A percentile compares a stretch with the other conserved stretches of the same genome.
phyloP scores from a whole-genome alignment of 2,329 filamentous ascomycete genomes.

The Cytospora schulzeri region DNA sequence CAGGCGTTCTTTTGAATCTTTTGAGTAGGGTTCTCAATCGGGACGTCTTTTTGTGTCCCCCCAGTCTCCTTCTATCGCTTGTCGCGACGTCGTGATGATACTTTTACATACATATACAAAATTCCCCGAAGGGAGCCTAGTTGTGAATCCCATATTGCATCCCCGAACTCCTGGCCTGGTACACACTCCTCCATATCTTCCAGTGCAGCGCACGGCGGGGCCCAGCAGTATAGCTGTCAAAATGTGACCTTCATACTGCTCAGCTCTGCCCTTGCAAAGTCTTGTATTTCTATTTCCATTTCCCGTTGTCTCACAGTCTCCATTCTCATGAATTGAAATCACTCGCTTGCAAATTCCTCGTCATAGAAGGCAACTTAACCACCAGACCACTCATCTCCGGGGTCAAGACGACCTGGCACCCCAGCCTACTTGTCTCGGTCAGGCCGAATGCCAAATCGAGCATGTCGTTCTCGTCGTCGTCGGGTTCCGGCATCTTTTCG shows the following conservation, averaged over 20 bases:
- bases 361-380: conserved; percentile 89
- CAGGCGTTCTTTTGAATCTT: conserved; percentile 7
- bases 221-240: not conserved
- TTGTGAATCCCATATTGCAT: not conserved
- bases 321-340: conserved; percentile 66
- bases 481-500: conserved; percentile 73
- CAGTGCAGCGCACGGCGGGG: not conserved
- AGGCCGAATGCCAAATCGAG: conserved; percentile 87
- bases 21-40: conserved; percentile 25
- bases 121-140: not conserved
- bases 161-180: not conserved
- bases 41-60: conserved; percentile 13
- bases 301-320: too few species aligned
- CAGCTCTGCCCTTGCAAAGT: not conserved
- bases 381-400: conserved; percentile 85
- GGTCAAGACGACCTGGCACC: conserved; percentile 90
- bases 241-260: not conserved
- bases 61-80: not conserved
- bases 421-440: conserved; percentile 80
- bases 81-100: conserved; percentile 9
- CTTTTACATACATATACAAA: conserved; percentile 24
- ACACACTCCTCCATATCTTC: not conserved
- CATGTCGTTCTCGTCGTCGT: conserved; percentile 83
- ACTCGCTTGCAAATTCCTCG: conserved; percentile 90
- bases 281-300: not conserved